These are phyloP conservation scores for Coleophoma crateriformis DNA, from an alignment of 2,329 filamentous ascomycete species.

Conservation along the genomic window DNA sequence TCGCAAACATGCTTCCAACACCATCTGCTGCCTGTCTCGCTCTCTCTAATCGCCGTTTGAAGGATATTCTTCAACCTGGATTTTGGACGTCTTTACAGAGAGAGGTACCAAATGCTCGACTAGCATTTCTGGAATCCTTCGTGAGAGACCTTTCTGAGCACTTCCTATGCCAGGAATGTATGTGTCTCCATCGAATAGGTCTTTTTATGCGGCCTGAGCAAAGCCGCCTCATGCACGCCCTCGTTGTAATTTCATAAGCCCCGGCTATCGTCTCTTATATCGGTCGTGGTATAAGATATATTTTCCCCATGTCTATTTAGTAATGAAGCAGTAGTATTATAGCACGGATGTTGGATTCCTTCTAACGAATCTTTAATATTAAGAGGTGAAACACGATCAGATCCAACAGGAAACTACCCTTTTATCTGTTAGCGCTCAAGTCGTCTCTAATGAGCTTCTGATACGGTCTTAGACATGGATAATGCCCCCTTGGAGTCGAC, in stretches of 20 bases:
- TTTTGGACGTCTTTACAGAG: constrained; percentile 5
- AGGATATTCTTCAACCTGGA: constrained; percentile 5
- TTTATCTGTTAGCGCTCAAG: constrained; percentile 11
- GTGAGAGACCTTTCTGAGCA: constrained; percentile 8
- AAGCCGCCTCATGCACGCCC: neutral
- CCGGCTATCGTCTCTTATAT: constrained; percentile 2
- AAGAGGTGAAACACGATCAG: constrained; percentile 7
- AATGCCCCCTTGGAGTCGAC: constrained; percentile 6
- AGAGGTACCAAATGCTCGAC: constrained; percentile 1
- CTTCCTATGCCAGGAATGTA: constrained; percentile 9
- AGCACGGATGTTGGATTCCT: constrained; percentile 9
- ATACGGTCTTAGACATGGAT: constrained; percentile 15
- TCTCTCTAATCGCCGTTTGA: constrained; percentile 7
- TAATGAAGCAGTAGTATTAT: constrained; percentile 8
- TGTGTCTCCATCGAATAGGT: constrained; percentile 7
- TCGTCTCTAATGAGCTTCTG: constrained; percentile 11
- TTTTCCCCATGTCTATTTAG: constrained; percentile 13
- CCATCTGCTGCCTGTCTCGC: constrained; percentile 8
- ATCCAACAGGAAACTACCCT: constrained; percentile 4
- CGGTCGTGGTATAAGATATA: constrained; percentile 6
- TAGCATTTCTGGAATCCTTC: constrained; percentile 7
- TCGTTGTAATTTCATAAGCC: constrained; percentile 2
- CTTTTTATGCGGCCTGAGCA: constrained; percentile 7
- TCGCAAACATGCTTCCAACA: constrained; percentile 9
- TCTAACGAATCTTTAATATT: constrained; percentile 8